A percentile compares a stretch with the other conserved stretches of the same genome.
Evolutionary conservation across 352 stramenopile genomes (phyloP).

Genomic region (Pythium volutum): DNA sequence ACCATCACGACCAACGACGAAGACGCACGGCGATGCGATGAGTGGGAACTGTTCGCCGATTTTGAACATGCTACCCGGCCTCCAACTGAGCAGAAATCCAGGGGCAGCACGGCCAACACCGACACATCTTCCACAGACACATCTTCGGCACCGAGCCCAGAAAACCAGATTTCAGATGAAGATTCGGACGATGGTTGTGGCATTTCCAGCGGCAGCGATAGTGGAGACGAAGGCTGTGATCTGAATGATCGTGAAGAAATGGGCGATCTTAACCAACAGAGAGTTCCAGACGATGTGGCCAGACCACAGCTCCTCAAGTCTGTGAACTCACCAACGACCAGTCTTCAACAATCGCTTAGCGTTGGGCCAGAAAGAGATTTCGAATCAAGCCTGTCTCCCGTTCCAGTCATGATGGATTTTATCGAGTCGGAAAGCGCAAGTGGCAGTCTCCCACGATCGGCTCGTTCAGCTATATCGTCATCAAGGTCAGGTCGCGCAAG

Average conservation of each 20-base stretch:
- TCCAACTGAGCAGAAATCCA: conserved; percentile 3
- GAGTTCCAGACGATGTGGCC: not conserved
- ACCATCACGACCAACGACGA: conserved; percentile 25
- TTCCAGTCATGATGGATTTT: not conserved
- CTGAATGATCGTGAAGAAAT: not conserved
- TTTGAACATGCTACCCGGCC: conserved; percentile 6
- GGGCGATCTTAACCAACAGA: not conserved
- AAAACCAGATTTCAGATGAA: conserved; percentile 3
- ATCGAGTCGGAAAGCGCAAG: not conserved
- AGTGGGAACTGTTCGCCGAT: conserved; percentile 28
- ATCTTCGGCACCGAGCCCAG: not conserved
- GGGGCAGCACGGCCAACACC: not conserved
- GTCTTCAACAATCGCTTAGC: not conserved
- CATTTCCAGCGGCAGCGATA: not conserved
- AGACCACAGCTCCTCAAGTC: not conserved
- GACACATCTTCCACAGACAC: too few species aligned
- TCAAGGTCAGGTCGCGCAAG: not conserved
- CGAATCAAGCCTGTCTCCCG: not conserved
- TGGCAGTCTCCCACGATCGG: not conserved
- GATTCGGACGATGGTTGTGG: not conserved
- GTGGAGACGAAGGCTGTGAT: not conserved
- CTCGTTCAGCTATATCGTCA: not conserved
- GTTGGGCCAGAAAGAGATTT: not conserved
- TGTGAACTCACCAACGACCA: not conserved
- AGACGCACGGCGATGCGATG: conserved; percentile 21